Conservation (phyloP, 768 basidiomycete genomes). For the Russula sp. region DNA sequence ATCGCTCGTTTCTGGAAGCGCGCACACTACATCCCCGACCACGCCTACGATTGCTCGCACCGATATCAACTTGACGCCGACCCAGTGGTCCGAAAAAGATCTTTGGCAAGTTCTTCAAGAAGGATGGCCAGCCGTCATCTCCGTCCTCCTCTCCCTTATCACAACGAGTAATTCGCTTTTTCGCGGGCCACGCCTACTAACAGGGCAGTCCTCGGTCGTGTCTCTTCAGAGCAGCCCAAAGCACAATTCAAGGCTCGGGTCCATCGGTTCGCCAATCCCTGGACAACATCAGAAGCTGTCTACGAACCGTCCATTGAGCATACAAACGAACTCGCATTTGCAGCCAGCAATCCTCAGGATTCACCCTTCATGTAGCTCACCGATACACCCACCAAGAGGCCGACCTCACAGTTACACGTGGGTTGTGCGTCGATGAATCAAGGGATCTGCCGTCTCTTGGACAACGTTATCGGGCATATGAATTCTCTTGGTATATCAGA, state of each 20-base stretch:
- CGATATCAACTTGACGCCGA: conserved; percentile 26
- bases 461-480: conserved; percentile 41
- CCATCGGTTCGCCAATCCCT: conserved; percentile 8
- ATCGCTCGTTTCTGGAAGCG: conserved; percentile 21
- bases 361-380: conserved; percentile 56
- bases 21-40: conserved; percentile 18
- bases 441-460: conserved; percentile 45
- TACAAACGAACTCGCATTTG: conserved; percentile 22
- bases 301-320: neutral
- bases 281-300: conserved; percentile 14
- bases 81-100: conserved; percentile 49
- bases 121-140: conserved; percentile 29
- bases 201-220: conserved; percentile 1
- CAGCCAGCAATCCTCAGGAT: conserved; percentile 52
- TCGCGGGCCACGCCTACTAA: conserved; percentile 7
- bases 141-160: conserved; percentile 13
- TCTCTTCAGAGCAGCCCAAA: conserved; percentile 18
- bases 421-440: conserved; percentile 75
- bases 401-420: conserved; percentile 58
- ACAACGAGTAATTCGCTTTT: conserved; percentile 4
- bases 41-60: conserved; percentile 26
- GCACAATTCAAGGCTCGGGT: conserved; percentile 22
- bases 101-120: conserved; percentile 69
- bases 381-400: conserved; percentile 34
- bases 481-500: conserved; percentile 22